These are phyloP conservation scores for Urtica urens DNA, from an alignment of 306 rosid genomes.

Conservation along the genomic window DNA sequence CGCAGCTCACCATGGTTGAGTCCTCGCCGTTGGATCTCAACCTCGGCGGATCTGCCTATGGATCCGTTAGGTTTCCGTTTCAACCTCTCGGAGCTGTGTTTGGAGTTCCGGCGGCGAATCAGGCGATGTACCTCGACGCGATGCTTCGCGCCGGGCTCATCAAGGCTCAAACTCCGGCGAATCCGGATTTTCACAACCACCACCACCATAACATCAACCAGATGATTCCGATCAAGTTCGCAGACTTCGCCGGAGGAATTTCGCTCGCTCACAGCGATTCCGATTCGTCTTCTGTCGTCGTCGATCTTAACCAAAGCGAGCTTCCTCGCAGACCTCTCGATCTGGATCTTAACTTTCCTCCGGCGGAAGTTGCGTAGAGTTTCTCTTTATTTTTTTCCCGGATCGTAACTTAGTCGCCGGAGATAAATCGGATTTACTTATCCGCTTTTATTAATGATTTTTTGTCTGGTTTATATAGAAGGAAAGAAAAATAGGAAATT, in stretches of 20 bases:
- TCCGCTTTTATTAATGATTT: background rate
- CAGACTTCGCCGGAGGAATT: slow-evolving; percentile 6
- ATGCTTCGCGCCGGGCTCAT: slow-evolving; percentile 35
- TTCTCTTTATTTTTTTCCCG: slow-evolving; percentile 7
- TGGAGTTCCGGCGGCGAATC: slow-evolving; percentile 11
- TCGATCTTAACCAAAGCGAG: slow-evolving; percentile 17
- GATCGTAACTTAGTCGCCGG: slow-evolving; percentile 2
- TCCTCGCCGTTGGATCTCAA: slow-evolving; percentile 68
- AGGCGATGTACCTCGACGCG: slow-evolving; percentile 32
- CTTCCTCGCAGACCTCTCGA: slow-evolving; percentile 15
- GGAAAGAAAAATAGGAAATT: background rate
- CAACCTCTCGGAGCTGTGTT: slow-evolving; percentile 22
- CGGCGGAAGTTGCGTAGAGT: slow-evolving; percentile 26
- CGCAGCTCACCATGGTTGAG: slow-evolving; percentile 47
- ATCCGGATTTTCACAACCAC: slow-evolving; percentile 2
- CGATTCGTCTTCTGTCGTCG: slow-evolving; percentile 35
- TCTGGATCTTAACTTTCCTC: slow-evolving; percentile 37
- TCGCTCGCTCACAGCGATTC: slow-evolving; percentile 30
- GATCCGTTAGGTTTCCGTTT: slow-evolving; percentile 50
- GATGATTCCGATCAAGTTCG: background rate
- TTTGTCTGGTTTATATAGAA: slow-evolving; percentile 2
- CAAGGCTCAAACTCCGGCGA: background rate
- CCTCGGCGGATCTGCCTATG: slow-evolving; percentile 18
- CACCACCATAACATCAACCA: slow-evolving; percentile 20
- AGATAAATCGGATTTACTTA: slow-evolving; percentile 4